phyloP scores from a whole-genome alignment of 2,329 filamentous ascomycete species.

The Pseudophaeomoniella oleicola region DNA sequence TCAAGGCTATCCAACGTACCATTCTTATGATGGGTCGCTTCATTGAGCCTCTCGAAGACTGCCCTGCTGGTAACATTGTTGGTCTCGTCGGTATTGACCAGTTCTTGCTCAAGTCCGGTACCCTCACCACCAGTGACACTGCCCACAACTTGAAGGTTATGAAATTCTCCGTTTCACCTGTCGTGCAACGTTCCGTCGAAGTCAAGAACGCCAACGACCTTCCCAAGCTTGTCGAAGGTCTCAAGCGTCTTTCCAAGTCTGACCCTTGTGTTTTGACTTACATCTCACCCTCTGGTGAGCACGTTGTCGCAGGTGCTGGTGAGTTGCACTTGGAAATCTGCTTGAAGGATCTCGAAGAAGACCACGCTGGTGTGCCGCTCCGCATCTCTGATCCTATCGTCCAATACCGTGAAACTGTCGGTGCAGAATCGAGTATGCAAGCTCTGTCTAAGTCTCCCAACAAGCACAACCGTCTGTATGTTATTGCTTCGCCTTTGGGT shows the following conservation, averaged over 20 bases:
- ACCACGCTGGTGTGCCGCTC: slow-evolving; percentile 97
- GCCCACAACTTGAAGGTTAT: slow-evolving; percentile 99
- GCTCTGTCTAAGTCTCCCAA: slow-evolving; percentile 99
- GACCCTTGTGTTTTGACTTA: slow-evolving; percentile 92
- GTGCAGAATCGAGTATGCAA: slow-evolving; percentile 73
- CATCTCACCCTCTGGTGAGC: slow-evolving; percentile 88
- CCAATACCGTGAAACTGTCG: slow-evolving; percentile 94
- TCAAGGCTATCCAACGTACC: slow-evolving; percentile 99
- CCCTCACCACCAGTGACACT: slow-evolving; percentile 89
- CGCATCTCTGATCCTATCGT: slow-evolving; percentile 97
- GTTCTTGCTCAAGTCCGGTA: slow-evolving; percentile 99
- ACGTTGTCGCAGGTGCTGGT: slow-evolving; percentile 97
- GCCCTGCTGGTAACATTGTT: slow-evolving; percentile 98
- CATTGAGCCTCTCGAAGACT: slow-evolving; percentile 97
- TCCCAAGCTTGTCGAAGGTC: slow-evolving; percentile 98
- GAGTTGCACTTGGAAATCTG: slow-evolving; percentile 99
- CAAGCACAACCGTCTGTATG: slow-evolving; percentile 99
- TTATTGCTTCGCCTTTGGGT: slow-evolving; percentile 75
- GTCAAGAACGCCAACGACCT: slow-evolving; percentile 99
- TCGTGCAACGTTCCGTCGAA: slow-evolving; percentile 96
- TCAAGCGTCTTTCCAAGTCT: slow-evolving; percentile 99
- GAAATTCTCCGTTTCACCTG: slow-evolving; percentile 99
- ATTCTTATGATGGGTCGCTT: slow-evolving; percentile 99
- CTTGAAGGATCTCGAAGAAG: slow-evolving; percentile 98
- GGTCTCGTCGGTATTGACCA: slow-evolving; percentile 99